A percentile compares a stretch with the other conserved stretches of the same genome.
Evolutionary conservation across 306 rosid genomes (phyloP).

Genomic region (Sphenostylis stenocarpa): DNA sequence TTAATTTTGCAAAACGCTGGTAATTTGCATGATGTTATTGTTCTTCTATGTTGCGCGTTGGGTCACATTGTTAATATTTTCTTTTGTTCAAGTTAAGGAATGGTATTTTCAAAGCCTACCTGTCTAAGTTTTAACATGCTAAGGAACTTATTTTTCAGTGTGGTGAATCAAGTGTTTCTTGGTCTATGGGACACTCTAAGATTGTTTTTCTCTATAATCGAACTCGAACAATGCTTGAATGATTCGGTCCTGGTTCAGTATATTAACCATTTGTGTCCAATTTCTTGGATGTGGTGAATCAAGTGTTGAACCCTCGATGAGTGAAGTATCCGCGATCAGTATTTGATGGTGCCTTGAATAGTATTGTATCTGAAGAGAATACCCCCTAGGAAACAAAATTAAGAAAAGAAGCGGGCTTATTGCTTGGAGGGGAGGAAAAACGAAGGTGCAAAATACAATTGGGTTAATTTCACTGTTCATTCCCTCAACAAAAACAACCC

Average conservation of each 20-base stretch:
- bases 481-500: background rate
- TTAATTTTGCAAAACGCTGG: background rate
- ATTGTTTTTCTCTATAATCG: too few species aligned
- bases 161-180: background rate
- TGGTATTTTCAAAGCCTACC: too few species aligned
- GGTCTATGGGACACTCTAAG: too few species aligned
- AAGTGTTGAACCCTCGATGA: background rate
- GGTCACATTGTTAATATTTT: background rate
- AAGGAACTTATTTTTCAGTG: background rate
- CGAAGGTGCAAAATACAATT: background rate
- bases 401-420: too few species aligned
- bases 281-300: too few species aligned
- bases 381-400: too few species aligned
- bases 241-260: too few species aligned
- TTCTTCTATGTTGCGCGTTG: background rate
- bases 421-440: background rate
- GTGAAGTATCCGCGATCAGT: too few species aligned
- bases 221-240: too few species aligned
- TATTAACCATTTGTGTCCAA: too few species aligned
- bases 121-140: background rate
- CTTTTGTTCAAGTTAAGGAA: background rate
- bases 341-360: background rate
- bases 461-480: background rate
- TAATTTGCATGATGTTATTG: background rate
- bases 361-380: too few species aligned